A percentile compares a stretch with the other conserved stretches of the same genome.
Evolutionary conservation across 2,329 filamentous ascomycete genomes (phyloP).

Genomic region (Phaeosphaeriaceae sp.): DNA sequence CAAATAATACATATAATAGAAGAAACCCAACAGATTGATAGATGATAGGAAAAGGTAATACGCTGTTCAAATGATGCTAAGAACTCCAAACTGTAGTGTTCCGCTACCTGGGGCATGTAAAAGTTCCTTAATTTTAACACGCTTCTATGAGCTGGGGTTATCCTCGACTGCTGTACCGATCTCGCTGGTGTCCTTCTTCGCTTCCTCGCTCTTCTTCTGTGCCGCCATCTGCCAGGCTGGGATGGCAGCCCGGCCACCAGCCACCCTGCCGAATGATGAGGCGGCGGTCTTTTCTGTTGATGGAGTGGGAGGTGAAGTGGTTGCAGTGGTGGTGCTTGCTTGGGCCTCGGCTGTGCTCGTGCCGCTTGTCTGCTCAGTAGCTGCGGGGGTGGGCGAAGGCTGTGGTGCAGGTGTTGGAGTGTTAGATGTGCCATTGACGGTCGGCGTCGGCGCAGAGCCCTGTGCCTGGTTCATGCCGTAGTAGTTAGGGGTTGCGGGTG

Average conservation of each 20-base stretch:
- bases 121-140: neutral
- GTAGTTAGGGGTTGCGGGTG: conserved; percentile 29
- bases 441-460: conserved; percentile 27
- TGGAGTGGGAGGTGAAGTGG: conserved; percentile 24
- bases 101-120: neutral
- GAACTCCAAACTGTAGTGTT: neutral
- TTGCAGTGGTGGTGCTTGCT: conserved; percentile 22
- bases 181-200: conserved; percentile 52
- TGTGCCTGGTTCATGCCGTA: conserved; percentile 31
- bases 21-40: too few species aligned
- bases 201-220: conserved; percentile 54
- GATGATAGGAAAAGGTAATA: too few species aligned
- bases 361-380: conserved; percentile 30
- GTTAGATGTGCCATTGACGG: conserved; percentile 34
- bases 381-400: conserved; percentile 18
- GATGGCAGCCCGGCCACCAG: conserved; percentile 52
- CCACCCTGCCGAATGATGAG: conserved; percentile 41
- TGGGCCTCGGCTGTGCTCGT: conserved; percentile 25
- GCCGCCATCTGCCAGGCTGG: conserved; percentile 62
- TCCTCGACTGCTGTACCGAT: conserved; percentile 46
- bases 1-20: too few species aligned
- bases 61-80: too few species aligned
- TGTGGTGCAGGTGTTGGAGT: conserved; percentile 25
- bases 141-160: conserved; percentile 30
- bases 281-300: conserved; percentile 38